Percentiles rank a stretch among this genome's conserved stretches.
Evolutionary conservation across 2,329 filamentous ascomycete species (phyloP).

Genomic region (Colletotrichum sp.): DNA sequence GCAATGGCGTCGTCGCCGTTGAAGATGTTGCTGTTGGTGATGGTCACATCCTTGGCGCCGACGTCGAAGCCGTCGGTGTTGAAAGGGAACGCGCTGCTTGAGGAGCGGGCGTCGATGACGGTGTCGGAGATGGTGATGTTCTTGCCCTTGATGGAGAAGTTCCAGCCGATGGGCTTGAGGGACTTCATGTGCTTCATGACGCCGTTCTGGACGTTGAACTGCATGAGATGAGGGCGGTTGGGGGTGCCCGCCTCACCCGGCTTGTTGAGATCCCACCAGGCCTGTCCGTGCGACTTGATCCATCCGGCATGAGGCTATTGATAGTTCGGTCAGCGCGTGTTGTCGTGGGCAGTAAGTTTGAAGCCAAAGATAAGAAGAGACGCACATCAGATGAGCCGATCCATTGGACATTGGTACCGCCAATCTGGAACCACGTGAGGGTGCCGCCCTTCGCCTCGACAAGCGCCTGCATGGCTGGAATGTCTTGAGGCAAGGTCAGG

Average conservation of each 20-base stretch:
- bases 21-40: conserved; percentile 35
- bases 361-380: not conserved
- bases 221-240: conserved; percentile 44
- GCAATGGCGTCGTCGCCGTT: conserved; percentile 50
- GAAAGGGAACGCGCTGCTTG: conserved; percentile 42
- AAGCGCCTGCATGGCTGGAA: conserved; percentile 38
- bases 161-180: conserved; percentile 48
- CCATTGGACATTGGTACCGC: conserved; percentile 34
- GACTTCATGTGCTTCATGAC: conserved; percentile 44
- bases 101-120: conserved; percentile 41
- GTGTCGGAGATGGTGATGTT: conserved; percentile 44
- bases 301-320: conserved; percentile 35
- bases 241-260: conserved; percentile 39
- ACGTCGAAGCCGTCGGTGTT: conserved; percentile 42
- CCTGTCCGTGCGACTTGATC: conserved; percentile 49
- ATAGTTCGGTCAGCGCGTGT: not conserved
- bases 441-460: conserved; percentile 33
- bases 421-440: conserved; percentile 42
- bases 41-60: conserved; percentile 31
- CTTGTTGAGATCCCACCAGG: conserved; percentile 49
- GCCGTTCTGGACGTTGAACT: conserved; percentile 38
- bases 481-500: conserved; percentile 44
- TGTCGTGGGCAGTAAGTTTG: not conserved
- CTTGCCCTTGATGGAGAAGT: conserved; percentile 39
- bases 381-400: conserved; percentile 37